Conservation (phyloP, 176 grass and related monocot species). For the Cymbopogon citratus region DNA sequence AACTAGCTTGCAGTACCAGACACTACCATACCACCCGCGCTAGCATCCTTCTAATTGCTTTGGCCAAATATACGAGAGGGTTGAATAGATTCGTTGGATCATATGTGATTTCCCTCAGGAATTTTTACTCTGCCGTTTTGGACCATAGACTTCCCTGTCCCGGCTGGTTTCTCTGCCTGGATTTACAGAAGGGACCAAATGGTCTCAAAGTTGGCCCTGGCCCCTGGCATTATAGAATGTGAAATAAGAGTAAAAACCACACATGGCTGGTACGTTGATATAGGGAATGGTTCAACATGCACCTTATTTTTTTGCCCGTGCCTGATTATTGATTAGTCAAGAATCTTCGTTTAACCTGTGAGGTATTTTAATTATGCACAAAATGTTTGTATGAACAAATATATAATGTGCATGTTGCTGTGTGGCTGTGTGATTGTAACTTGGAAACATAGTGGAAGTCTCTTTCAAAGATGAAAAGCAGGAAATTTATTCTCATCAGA, state of each 20-base stretch:
- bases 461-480: neutral
- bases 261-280: neutral
- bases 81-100: neutral
- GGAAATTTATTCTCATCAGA: neutral
- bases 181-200: neutral
- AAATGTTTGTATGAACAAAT: neutral
- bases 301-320: neutral
- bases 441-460: neutral
- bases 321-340: neutral
- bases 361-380: neutral
- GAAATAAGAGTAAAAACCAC: neutral
- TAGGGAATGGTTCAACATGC: neutral
- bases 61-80: too few species aligned
- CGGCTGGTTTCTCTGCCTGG: neutral
- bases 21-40: neutral
- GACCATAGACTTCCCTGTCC: neutral
- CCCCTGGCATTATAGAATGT: neutral
- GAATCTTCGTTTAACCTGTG: neutral
- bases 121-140: neutral
- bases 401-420: neutral
- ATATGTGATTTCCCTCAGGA: neutral
- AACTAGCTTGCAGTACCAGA: neutral
- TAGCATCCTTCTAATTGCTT: neutral
- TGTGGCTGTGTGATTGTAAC: neutral
- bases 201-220: neutral